These are phyloP conservation scores for Avena sativa DNA, from an alignment of 176 grass and related monocot genomes.

Conservation along the genomic window DNA sequence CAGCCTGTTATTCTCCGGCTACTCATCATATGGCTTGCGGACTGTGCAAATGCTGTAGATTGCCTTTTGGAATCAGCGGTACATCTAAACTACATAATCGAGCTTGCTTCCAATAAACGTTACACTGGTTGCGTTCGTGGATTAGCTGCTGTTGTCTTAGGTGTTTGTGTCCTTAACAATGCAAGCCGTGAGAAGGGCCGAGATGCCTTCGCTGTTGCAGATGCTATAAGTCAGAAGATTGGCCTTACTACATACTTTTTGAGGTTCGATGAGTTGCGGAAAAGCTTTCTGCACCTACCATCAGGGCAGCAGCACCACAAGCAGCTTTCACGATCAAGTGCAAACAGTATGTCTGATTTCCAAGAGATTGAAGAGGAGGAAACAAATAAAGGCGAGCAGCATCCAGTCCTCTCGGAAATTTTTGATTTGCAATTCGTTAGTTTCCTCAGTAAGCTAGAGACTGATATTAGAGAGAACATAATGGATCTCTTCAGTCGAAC, in stretches of 20 bases:
- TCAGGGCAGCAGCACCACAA: constrained; percentile 57
- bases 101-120: constrained; percentile 78
- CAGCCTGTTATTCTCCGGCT: constrained; percentile 82
- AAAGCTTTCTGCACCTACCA: constrained; percentile 57
- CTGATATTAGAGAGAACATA: constrained; percentile 83
- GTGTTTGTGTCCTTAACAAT: constrained; percentile 85
- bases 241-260: constrained; percentile 80
- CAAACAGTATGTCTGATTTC: constrained; percentile 77
- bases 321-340: constrained; percentile 77
- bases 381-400: constrained; percentile 59
- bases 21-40: constrained; percentile 79
- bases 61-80: constrained; percentile 77
- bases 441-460: constrained; percentile 78
- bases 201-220: constrained; percentile 83
- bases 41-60: constrained; percentile 86
- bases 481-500: constrained; percentile 82
- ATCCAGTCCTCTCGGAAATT: constrained; percentile 79
- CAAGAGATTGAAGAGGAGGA: constrained; percentile 80
- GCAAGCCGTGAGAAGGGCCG: constrained; percentile 69
- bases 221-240: constrained; percentile 92
- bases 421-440: constrained; percentile 77
- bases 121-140: constrained; percentile 68
- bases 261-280: constrained; percentile 84
- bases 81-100: constrained; percentile 83
- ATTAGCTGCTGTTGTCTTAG: constrained; percentile 89